These are phyloP conservation scores for Russula brevipes DNA, from an alignment of 768 basidiomycete genomes.

Conservation along the genomic window DNA sequence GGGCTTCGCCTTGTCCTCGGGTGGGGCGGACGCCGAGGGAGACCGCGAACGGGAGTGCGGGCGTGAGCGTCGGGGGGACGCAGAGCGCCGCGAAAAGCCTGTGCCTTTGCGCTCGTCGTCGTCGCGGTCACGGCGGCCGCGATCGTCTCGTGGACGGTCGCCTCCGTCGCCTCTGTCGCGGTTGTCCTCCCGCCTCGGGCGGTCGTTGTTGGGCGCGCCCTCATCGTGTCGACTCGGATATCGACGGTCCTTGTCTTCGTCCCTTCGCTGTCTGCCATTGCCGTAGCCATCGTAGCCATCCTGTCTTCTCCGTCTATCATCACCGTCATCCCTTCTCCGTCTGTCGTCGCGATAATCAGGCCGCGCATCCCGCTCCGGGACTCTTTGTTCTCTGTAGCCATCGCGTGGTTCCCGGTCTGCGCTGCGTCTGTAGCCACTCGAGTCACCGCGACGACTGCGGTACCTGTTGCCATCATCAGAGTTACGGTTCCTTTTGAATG, in stretches of 20 bases:
- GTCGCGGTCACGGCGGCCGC: slow-evolving; percentile 36
- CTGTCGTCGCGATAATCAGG: slow-evolving; percentile 3
- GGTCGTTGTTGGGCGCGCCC: slow-evolving; percentile 38
- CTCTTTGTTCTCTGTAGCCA: not conserved
- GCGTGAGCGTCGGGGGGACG: slow-evolving; percentile 45
- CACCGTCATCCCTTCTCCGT: not conserved
- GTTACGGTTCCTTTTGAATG: slow-evolving; percentile 11
- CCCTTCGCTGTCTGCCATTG: slow-evolving; percentile 23
- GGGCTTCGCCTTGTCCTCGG: slow-evolving; percentile 68
- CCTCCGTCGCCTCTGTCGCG: slow-evolving; percentile 34
- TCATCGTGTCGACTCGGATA: slow-evolving; percentile 16
- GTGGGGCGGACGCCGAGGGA: slow-evolving; percentile 41
- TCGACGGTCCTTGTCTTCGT: slow-evolving; percentile 28
- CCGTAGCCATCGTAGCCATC: slow-evolving; percentile 9
- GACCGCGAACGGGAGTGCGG: slow-evolving; percentile 29
- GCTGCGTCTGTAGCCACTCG: not conserved
- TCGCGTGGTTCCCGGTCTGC: slow-evolving; percentile 11
- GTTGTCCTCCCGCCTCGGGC: slow-evolving; percentile 41
- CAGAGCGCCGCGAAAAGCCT: slow-evolving; percentile 48
- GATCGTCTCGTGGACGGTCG: slow-evolving; percentile 36
- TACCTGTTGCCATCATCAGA: slow-evolving; percentile 9
- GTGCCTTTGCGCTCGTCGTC: slow-evolving; percentile 30
- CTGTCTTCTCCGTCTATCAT: not conserved
- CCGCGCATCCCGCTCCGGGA: slow-evolving; percentile 4
- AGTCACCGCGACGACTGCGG: not conserved